Evolutionary conservation across 2,329 filamentous ascomycete genomes (phyloP).

Genomic region (Huntiella moniliformis): DNA sequence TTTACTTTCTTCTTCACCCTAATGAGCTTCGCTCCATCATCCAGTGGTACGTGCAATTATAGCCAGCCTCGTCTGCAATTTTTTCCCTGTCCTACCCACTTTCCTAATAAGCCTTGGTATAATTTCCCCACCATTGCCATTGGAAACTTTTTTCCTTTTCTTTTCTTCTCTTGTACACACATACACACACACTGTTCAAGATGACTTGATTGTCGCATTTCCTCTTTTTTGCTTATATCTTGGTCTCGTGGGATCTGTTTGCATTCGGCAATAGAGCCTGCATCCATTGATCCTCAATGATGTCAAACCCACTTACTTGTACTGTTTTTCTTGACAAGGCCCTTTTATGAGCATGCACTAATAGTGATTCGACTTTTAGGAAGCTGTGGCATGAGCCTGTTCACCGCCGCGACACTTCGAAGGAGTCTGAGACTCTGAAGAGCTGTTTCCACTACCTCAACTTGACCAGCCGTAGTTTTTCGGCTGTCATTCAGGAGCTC

Average conservation of each 20-base stretch:
- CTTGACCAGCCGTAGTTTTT: slow-evolving; percentile 81
- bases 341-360: no score
- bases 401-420: slow-evolving; percentile 58
- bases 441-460: slow-evolving; percentile 77
- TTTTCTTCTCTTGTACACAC: not conserved
- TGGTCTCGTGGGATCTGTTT: not conserved
- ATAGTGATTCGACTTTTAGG: slow-evolving; percentile 30
- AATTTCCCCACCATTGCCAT: not conserved
- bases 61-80: slow-evolving; percentile 9
- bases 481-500: slow-evolving; percentile 83
- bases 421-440: slow-evolving; percentile 55
- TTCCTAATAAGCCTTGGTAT: not conserved
- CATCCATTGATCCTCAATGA: not conserved
- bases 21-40: slow-evolving; percentile 63
- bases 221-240: not conserved
- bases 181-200: not conserved
- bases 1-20: slow-evolving; percentile 61
- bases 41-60: slow-evolving; percentile 50
- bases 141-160: not conserved
- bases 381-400: slow-evolving; percentile 94
- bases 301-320: not conserved
- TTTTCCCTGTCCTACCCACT: slow-evolving; percentile 6
- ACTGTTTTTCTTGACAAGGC: not conserved
- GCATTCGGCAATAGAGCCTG: not conserved
- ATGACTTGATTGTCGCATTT: not conserved